Base-by-base conservation (phyloP, 352 stramenopile species). In the Pythium scleroteichum region DNA sequence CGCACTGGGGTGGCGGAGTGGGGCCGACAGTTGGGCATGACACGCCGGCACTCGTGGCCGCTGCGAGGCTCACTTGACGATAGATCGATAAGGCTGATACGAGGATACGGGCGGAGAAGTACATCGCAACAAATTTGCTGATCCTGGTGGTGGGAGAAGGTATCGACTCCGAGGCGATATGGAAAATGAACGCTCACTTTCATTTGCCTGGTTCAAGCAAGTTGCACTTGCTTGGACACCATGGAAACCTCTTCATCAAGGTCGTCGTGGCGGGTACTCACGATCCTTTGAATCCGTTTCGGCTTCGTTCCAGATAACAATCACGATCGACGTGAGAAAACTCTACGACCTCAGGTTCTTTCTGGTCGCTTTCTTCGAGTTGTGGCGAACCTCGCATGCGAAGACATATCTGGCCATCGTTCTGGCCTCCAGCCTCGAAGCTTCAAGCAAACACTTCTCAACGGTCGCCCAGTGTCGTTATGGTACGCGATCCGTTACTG, bases 161-260 rank as follows among this genome's bases (percentile, higher is more conserved):
- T 67, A 61, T 61, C 38, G 35, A 51, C 42, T 33, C 14, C 23
- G 9, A 10, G 59, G 23, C 51, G 59, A 55, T 61, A 56, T 60
- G 4, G 23, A 29, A 41, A 67, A 53, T 67, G 47, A 38, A 5
- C 24, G 5, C 47, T 8, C 29, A 5, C 29, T 10, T 10, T 10
- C 29, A 10, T 35, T 35, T 35, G n/a, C n/a, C n/a, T n/a, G n/a
- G n/a, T n/a, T n/a, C n/a, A n/a, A n/a, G n/a, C n/a, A n/a, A n/a
- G n/a, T n/a, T n/a, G n/a, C n/a, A n/a, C n/a, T n/a, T n/a, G n/a
- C n/a, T n/a, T n/a, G n/a, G n/a, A n/a, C n/a, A n/a, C n/a, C n/a
- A n/a, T n/a, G n/a, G n/a, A n/a, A n/a, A n/a, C n/a, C n/a, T n/a
- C 29, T 35, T 35, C 29, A 35, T 35, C 29, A 35, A n/a, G n/a